These are phyloP conservation scores for Jacaranda mimosifolia DNA, from an alignment of 257 asterid genomes.

Conservation along the genomic window DNA sequence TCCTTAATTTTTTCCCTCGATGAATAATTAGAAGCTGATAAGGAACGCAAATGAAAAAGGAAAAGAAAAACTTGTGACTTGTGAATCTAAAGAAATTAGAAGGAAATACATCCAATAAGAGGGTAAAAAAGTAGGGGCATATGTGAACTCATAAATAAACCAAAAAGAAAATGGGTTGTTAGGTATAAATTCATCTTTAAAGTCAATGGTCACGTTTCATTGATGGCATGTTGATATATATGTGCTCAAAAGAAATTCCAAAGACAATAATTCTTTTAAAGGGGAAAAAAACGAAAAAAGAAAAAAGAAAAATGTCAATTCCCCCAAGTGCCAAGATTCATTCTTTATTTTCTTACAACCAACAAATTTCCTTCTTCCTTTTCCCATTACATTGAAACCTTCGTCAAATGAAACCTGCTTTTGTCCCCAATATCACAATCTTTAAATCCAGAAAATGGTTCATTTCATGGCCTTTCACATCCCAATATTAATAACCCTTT, in stretches of 20 bases:
- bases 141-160: neutral
- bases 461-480: conserved; percentile 33
- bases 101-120: no score
- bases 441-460: conserved; percentile 41
- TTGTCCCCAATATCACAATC: conserved; percentile 34
- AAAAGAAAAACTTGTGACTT: no score
- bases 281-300: no score
- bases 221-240: neutral
- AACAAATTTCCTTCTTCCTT: neutral
- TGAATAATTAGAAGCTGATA: no score
- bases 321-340: neutral
- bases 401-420: conserved; percentile 40
- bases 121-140: no score
- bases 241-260: neutral
- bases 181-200: neutral
- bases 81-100: no score
- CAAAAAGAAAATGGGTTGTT: neutral
- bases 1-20: no score
- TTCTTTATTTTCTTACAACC: neutral
- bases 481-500: neutral
- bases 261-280: no score
- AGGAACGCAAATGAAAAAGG: no score
- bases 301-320: no score
- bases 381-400: conserved; percentile 16
- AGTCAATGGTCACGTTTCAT: conserved; percentile 6